Evolutionary conservation across 2,329 filamentous ascomycete genomes (phyloP).

Genomic region (Diaporthe sp.): DNA sequence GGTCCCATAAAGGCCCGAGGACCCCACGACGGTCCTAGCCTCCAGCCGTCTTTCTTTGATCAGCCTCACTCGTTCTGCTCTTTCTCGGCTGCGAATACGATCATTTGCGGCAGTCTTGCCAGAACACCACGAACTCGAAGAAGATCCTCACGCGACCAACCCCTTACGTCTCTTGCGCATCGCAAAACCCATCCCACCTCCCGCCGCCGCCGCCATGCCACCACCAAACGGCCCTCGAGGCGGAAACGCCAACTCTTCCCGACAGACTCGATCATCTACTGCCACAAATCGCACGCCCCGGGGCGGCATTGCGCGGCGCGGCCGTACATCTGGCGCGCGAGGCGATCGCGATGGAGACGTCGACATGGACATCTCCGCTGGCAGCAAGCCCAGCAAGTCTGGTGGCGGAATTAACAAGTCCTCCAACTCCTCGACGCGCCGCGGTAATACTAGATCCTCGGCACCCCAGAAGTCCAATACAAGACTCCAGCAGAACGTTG

Average conservation of each 20-base stretch:
- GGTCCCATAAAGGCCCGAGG: conserved; percentile 32
- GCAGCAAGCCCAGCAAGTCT: conserved; percentile 38
- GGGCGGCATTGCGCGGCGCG: conserved; percentile 67
- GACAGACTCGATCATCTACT: conserved; percentile 38
- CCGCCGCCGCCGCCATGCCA: conserved; percentile 45
- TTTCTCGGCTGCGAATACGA: background rate
- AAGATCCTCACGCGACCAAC: conserved; percentile 10
- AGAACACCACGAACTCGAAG: background rate
- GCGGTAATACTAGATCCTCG: conserved; percentile 41
- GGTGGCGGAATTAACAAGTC: conserved; percentile 53
- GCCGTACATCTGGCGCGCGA: conserved; percentile 49
- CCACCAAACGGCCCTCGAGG: conserved; percentile 44
- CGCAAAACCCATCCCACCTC: background rate
- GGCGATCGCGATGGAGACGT: conserved; percentile 71
- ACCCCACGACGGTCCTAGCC: conserved; percentile 22
- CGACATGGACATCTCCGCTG: conserved; percentile 62
- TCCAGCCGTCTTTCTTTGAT: conserved; percentile 14
- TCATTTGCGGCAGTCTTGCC: background rate
- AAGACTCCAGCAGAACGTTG: conserved; percentile 44
- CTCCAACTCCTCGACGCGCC: conserved; percentile 31
- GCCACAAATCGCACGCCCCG: conserved; percentile 45
- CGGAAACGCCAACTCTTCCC: conserved; percentile 40
- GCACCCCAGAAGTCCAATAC: conserved; percentile 40
- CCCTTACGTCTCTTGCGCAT: conserved; percentile 1
- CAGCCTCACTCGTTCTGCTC: background rate